Conservation (phyloP, 345 rosid species). For the Diplotaxis tenuifolia region DNA sequence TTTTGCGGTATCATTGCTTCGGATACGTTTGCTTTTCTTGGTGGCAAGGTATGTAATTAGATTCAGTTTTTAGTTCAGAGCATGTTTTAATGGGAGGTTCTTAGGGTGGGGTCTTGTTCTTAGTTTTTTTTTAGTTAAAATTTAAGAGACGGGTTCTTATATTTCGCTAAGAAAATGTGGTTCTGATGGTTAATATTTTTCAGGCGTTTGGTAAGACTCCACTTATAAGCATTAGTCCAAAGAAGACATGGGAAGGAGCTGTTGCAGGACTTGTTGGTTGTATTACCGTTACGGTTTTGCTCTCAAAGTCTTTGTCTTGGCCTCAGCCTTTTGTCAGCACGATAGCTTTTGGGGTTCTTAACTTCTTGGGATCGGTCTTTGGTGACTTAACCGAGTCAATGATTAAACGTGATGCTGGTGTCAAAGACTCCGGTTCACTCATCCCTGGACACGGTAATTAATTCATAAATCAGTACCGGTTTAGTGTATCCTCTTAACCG, state of each 20-base stretch:
- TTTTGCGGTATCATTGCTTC: constrained; percentile 84
- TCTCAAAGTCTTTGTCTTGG: constrained; percentile 75
- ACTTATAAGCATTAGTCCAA: constrained; percentile 82
- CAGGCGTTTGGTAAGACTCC: constrained; percentile 92
- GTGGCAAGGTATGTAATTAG: constrained; percentile 92
- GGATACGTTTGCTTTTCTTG: constrained; percentile 84
- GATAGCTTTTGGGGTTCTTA: constrained; percentile 70
- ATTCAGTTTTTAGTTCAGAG: too few relatives aligned
- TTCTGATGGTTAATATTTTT: neutral
- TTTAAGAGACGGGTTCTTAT: too few relatives aligned
- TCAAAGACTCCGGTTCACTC: constrained; percentile 93
- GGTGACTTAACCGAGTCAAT: constrained; percentile 94
- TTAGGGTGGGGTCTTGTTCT: too few relatives aligned
- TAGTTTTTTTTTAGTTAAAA: too few relatives aligned
- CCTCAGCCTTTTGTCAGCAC: constrained; percentile 80
- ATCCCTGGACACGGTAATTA: constrained; percentile 87
- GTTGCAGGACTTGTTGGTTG: constrained; percentile 85
- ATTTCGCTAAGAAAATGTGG: too few relatives aligned
- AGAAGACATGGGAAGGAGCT: constrained; percentile 99
- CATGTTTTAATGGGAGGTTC: too few relatives aligned
- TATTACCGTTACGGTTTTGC: constrained; percentile 52
- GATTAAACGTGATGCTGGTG: constrained; percentile 99
- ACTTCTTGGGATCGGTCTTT: constrained; percentile 82
- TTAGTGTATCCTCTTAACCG: neutral
- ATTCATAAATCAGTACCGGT: neutral